Base-by-base conservation (phyloP, 2,329 filamentous ascomycete species). In the Magnaporthiopsis rhizophila region DNA sequence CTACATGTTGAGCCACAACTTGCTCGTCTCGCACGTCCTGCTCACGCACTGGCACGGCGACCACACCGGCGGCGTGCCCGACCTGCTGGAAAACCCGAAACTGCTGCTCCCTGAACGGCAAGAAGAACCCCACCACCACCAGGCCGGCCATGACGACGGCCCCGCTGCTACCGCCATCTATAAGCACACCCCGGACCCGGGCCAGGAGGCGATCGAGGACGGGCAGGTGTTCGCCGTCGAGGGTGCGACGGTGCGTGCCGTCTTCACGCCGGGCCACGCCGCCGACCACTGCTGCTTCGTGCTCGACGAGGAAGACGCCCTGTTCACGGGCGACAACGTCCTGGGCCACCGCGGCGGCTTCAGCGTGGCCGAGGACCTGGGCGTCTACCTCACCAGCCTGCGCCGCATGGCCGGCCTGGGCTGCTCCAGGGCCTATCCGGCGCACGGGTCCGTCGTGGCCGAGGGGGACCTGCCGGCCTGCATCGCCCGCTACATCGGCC, bases 291-390 rank as follows among this genome's bases (percentile, higher is more conserved):
- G 93, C 81, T 86, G 83, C 24, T 88, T 97, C 69, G 74, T 92
- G 6, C 76, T 96, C 5, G 83, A 88, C 59, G 90, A 96, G 83
- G 82, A 96, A 71, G 83, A 91, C 69, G 88, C 90, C 57, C 86
- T 97, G 78, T 95, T 97, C 74, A 96, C 92, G 0, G 92, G 89
- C 8, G 92, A 97, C 75, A 96, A 94, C 72, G 89, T 97, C 1
- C 81, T 97, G 2, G 92, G 92, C 0, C 90, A 96, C 66, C 30
- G 30, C 30, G 30, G 30, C 30, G 92, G 92, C 15, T 96, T 91
- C 2, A 87, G 90, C 3, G 91, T 95, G 0, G 96, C 96, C 69
- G 91, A 96, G 73, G 86, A 95, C 67, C 80, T 96, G 11, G 74
- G 77, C 1, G 77, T 79, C 0, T 97, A 64, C 63, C 69, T 70